Evolutionary conservation across 163 green algal genomes (phyloP).

Genomic region (Botryococcus braunii): DNA sequence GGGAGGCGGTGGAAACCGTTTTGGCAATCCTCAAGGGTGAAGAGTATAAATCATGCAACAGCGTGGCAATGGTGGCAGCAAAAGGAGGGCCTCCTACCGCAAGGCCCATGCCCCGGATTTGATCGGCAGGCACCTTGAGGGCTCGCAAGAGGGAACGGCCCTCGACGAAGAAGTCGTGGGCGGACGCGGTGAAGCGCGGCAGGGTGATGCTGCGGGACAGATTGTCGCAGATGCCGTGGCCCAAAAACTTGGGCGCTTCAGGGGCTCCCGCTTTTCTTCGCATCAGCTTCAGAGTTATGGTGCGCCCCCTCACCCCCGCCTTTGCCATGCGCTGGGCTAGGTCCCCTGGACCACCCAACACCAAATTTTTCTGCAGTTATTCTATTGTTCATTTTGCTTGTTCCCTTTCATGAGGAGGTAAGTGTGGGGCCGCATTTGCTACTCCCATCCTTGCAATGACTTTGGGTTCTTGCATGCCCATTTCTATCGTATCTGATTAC

Average conservation of each 20-base stretch:
- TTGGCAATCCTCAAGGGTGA: no score
- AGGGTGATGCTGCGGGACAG: slow-evolving; percentile 54
- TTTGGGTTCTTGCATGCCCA: no score
- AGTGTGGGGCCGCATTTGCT: no score
- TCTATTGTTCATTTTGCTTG: not conserved
- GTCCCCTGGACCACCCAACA: no score
- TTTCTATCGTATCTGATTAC: no score
- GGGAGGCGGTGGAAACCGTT: no score
- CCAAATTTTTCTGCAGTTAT: no score
- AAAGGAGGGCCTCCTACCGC: slow-evolving; percentile 28
- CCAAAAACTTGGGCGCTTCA: slow-evolving; percentile 32
- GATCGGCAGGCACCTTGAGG: slow-evolving; percentile 33
- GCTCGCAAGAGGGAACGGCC: slow-evolving; percentile 38
- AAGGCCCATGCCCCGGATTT: slow-evolving; percentile 72
- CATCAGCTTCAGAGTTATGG: slow-evolving; percentile 69
- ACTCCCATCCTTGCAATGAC: no score
- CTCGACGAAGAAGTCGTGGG: slow-evolving; percentile 21
- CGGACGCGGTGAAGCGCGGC: slow-evolving; percentile 17
- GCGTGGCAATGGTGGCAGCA: no score
- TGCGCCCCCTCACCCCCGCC: slow-evolving; percentile 27
- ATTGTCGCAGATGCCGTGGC: slow-evolving; percentile 79
- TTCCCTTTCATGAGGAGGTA: no score
- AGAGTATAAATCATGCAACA: no score
- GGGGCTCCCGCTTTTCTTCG: slow-evolving; percentile 28
- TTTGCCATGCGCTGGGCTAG: slow-evolving; percentile 33